Base-by-base conservation (phyloP, 2,329 filamentous ascomycete species). In the Pseudogymnoascus sp. region DNA sequence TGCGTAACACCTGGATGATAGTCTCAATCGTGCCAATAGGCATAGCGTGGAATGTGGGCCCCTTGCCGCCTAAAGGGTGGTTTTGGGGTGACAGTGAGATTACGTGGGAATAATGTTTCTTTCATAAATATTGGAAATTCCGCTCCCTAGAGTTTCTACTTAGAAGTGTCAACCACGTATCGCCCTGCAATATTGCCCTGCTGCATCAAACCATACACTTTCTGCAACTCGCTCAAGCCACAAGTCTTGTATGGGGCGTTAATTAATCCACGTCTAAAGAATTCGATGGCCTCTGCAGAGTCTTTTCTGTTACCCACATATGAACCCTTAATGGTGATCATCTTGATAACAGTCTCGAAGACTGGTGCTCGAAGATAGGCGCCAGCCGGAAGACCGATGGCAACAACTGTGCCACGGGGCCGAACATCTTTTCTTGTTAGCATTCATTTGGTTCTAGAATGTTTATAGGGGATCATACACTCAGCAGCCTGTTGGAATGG, bases 271-370 rank as follows among this genome's bases (percentile, higher is more conserved):
- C 89, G 83, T 65, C 83, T 80, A 81, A 85, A 97, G 80, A 97
- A 97, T 69, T 96, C 93, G 67, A 98, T 81, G 2, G 93, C 93
- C 80, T 98, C 93, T 63, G 87, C 85, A 1, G 87, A 89, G 75
- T 98, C 93, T 74, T 89, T 86, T 70, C 93, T 85, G 81, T 96
- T 97, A 65, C 93, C 93, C 69, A 98, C 93, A 75, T 97, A 97
- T 71, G 87, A 92, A 66, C 93, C 93, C 80, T 90, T 90, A 82
- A 98, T 97, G 71, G 78, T 87, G 79, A 97, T 87, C 92, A 96
- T 96, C 78, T 88, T 83, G 73, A 93, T 82, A 67, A 97, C 93
- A 8, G 89, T 91, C 74, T 93, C 88, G 75, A 97, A 96, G 64
- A 97, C 92, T 45, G 92, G 90, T 1, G 93, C 92, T 71, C 84